phyloP scores from a whole-genome alignment of 352 stramenopile genomes.

The Globisporangium radiosum region DNA sequence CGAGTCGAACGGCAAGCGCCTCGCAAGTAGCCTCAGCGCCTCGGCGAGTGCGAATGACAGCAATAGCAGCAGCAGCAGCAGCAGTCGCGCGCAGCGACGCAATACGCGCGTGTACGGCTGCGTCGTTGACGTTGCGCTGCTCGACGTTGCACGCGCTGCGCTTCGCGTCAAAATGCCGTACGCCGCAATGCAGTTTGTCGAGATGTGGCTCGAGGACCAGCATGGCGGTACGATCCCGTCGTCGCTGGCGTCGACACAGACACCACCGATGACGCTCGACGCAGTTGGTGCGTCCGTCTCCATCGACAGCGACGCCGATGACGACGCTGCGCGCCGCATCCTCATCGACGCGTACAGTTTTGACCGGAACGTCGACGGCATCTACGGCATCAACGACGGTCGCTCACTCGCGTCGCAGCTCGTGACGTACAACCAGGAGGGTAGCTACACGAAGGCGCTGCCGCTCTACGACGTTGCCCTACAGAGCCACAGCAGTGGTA shows the following conservation, averaged over 20 bases:
- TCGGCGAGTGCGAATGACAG: slow-evolving; percentile 4
- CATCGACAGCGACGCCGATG: slow-evolving; percentile 6
- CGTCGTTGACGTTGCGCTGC: slow-evolving; percentile 50
- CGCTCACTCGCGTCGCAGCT: slow-evolving; percentile 62
- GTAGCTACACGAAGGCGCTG: slow-evolving; percentile 48
- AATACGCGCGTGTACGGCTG: slow-evolving; percentile 49
- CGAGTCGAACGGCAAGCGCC: slow-evolving; percentile 37
- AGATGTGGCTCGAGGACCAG: slow-evolving; percentile 76
- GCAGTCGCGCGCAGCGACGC: neutral
- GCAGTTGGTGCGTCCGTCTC: slow-evolving; percentile 6
- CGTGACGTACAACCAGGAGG: slow-evolving; percentile 64
- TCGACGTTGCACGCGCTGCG: slow-evolving; percentile 57
- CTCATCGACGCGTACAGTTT: slow-evolving; percentile 60
- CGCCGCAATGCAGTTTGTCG: slow-evolving; percentile 85
- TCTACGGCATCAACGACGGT: slow-evolving; percentile 79
- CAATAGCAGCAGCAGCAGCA: neutral
- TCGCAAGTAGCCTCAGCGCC: slow-evolving; percentile 6
- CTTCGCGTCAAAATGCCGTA: slow-evolving; percentile 81
- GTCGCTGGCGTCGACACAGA: slow-evolving; percentile 11
- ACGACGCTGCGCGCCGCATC: slow-evolving; percentile 34
- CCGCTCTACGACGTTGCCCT: slow-evolving; percentile 70
- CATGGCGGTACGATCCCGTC: slow-evolving; percentile 41
- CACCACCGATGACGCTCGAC: slow-evolving; percentile 10
- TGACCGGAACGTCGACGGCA: slow-evolving; percentile 58
- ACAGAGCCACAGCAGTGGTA: slow-evolving; percentile 16